Conservation (phyloP, 129 eudicot genomes). For the Rutidosis leptorrhynchoides region DNA sequence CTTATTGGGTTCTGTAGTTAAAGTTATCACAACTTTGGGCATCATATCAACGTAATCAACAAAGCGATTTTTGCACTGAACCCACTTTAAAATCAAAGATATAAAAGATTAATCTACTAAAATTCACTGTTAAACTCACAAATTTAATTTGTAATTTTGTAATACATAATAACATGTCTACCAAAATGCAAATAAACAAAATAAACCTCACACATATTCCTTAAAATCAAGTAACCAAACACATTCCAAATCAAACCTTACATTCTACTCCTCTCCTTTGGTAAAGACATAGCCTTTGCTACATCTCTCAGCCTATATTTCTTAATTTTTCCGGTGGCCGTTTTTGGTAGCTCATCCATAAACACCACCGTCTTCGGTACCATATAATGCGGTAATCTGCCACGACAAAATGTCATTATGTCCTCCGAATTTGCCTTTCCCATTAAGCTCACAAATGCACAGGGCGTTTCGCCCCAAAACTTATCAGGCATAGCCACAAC, state of each 20-base stretch:
- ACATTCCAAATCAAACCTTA: constrained; percentile 12
- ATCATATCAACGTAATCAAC: no score
- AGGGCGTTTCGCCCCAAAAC: constrained; percentile 79
- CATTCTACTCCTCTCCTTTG: constrained; percentile 25
- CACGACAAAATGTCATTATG: constrained; percentile 51
- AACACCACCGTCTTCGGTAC: constrained; percentile 76
- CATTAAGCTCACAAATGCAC: constrained; percentile 59
- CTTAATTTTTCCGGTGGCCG: constrained; percentile 72
- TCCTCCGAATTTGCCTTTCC: constrained; percentile 34
- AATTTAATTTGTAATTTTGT: neutral
- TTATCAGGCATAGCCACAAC: constrained; percentile 69
- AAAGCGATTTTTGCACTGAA: neutral
- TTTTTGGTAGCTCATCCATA: constrained; percentile 63
- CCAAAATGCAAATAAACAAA: neutral
- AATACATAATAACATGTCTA: constrained; percentile 26
- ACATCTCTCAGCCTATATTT: constrained; percentile 48
- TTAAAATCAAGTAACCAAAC: neutral
- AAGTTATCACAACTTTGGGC: neutral
- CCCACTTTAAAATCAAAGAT: neutral
- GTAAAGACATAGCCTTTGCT: constrained; percentile 39
- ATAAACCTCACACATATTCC: neutral
- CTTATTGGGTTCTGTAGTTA: neutral
- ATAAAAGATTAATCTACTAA: neutral
- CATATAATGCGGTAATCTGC: constrained; percentile 61
- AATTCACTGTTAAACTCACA: neutral